A percentile compares a stretch with the other conserved stretches of the same genome.
These are phyloP conservation scores for Yamadazyma spencermartinsiae DNA, from an alignment of 1,139 yeast genomes.

Conservation along the genomic window DNA sequence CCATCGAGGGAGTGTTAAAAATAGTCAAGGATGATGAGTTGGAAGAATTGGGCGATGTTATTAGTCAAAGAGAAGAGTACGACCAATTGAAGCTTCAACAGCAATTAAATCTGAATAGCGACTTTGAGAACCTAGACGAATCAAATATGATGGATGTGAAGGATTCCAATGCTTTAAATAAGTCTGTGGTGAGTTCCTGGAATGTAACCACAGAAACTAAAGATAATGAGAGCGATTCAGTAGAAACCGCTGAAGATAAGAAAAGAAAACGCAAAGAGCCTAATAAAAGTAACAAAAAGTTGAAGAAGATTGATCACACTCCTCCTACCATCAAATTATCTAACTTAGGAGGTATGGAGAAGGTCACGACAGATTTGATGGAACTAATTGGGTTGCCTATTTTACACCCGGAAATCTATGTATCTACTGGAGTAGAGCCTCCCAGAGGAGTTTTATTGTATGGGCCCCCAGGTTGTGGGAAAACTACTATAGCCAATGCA, in stretches of 20 bases:
- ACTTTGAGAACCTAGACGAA: slow-evolving; percentile 40
- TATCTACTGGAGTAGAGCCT: slow-evolving; percentile 89
- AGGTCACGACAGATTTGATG: slow-evolving; percentile 77
- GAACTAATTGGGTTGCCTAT: slow-evolving; percentile 91
- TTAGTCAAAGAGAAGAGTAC: slow-evolving; percentile 31
- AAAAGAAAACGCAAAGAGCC: slow-evolving; percentile 33
- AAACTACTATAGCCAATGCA: slow-evolving; percentile 94
- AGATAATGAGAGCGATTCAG: slow-evolving; percentile 13
- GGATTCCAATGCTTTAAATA: slow-evolving; percentile 69
- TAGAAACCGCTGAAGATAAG: slow-evolving; percentile 18
- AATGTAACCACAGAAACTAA: slow-evolving; percentile 18
- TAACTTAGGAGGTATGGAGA: slow-evolving; percentile 87
- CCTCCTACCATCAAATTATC: slow-evolving; percentile 71
- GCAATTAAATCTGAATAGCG: slow-evolving; percentile 21
- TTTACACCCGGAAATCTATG: slow-evolving; percentile 87
- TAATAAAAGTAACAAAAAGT: slow-evolving; percentile 31
- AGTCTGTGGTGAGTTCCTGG: slow-evolving; percentile 76
- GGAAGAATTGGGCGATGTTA: slow-evolving; percentile 36
- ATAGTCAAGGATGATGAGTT: slow-evolving; percentile 45
- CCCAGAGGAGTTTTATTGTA: slow-evolving; percentile 94
- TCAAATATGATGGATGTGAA: slow-evolving; percentile 59
- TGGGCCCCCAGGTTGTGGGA: slow-evolving; percentile 99
- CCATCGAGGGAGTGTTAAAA: slow-evolving; percentile 56
- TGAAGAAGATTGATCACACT: slow-evolving; percentile 55
- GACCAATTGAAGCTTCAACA: slow-evolving; percentile 21